Conservation (phyloP, 495 filamentous ascomycete species). For the Bryoglossum gracile region DNA sequence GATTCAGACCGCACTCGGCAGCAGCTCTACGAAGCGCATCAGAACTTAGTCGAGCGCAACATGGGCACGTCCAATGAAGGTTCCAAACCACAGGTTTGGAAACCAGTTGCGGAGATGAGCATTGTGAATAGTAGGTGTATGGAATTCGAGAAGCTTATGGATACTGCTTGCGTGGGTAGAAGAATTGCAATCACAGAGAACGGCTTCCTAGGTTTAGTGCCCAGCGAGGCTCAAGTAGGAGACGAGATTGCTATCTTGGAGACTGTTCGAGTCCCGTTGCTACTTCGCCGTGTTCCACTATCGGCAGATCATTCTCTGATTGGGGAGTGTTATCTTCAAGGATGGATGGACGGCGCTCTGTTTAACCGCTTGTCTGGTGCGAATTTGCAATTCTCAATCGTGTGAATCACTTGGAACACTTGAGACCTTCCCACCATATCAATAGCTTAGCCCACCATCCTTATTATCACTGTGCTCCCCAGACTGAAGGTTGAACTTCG, state of each 20-base stretch:
- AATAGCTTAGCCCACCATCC: too few relatives aligned
- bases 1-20: not conserved
- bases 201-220: not conserved
- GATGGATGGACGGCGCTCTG: not conserved
- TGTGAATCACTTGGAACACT: too few relatives aligned
- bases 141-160: not conserved
- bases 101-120: not conserved
- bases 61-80: not conserved
- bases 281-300: not conserved
- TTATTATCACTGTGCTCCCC: too few relatives aligned
- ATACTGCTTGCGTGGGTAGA: not conserved
- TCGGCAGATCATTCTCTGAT: not conserved
- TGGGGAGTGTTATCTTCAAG: slow-evolving; percentile 4
- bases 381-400: too few relatives aligned
- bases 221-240: not conserved
- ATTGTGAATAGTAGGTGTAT: not conserved
- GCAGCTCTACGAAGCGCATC: not conserved
- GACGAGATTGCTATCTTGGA: not conserved
- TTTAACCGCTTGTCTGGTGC: too few relatives aligned
- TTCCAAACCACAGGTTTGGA: not conserved
- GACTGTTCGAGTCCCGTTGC: not conserved
- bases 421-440: too few relatives aligned
- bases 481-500: too few relatives aligned
- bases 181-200: not conserved
- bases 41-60: not conserved